Conservation (phyloP, 2,329 filamentous ascomycete species). For the Nemania bipapillata region DNA sequence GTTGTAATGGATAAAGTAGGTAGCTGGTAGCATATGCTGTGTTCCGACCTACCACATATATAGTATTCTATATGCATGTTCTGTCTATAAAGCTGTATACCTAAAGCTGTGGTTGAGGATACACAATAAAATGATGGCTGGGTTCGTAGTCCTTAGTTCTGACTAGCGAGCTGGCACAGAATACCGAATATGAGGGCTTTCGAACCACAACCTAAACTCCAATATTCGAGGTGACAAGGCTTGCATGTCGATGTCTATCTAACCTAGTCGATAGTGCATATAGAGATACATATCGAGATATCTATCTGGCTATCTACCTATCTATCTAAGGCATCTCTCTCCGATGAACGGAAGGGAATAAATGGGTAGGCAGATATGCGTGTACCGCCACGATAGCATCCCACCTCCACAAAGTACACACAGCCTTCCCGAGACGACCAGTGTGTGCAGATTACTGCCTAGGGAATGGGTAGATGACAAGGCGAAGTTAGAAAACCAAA, state of each 20-base stretch:
- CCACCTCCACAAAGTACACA: constrained; percentile 28
- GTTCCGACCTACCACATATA: no score
- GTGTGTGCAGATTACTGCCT: constrained; percentile 26
- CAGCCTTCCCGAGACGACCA: constrained; percentile 25
- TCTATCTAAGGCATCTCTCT: constrained; percentile 1
- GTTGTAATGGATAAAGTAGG: background rate
- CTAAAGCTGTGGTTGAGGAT: background rate
- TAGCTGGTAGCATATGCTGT: no score
- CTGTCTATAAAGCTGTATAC: background rate
- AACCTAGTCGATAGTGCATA: background rate
- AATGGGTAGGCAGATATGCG: background rate
- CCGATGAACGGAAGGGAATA: constrained; percentile 35
- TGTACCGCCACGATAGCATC: constrained; percentile 34
- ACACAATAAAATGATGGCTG: background rate
- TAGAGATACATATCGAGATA: no score
- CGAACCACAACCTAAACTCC: background rate
- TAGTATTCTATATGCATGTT: background rate
- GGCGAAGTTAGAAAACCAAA: constrained; percentile 37
- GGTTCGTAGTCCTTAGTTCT: no score
- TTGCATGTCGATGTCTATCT: background rate
- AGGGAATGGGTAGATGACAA: constrained; percentile 25
- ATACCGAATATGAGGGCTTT: background rate
- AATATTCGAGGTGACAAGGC: background rate
- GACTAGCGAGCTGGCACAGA: background rate
- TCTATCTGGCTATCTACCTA: background rate